Evolutionary conservation across 106 monocot genomes (phyloP), one percentile per base, ranked within the genome.

Genomic region (Apostasia shenzhenica): DNA sequence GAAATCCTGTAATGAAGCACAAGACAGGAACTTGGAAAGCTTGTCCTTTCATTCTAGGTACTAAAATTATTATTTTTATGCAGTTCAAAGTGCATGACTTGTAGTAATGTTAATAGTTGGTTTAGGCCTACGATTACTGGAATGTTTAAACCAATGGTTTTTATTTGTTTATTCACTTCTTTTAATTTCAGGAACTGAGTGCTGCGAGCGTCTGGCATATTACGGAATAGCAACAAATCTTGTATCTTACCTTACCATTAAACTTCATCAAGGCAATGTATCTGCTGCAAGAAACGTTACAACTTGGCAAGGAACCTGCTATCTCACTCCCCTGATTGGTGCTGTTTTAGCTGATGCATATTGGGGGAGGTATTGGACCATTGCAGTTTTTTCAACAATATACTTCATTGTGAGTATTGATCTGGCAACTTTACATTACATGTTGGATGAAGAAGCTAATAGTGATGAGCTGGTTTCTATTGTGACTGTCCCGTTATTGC

Each of bases 291-390:
- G 91, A 82, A 92, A 82, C 75, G 82, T 92, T 59, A 83, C 92
- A 5, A 89, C 86, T 66, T 95, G 95, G 95, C 66, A 79, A 75
- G 95, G 95, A 50, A 95, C 95, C 11, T 95, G 95, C 75, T 92
- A 88, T 54, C 61, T 95, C 26, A 74, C 88, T 1, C 89, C 95
- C 5, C 74, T 95, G 37, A 81, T 95, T 70, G 95, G 95, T 58
- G 95, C 95, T 64, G 73, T 89, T 41, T 73, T 95, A 64, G 95
- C 95, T 48, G 95, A 95, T 81, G 81, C 95, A 68, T 86, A 86
- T n/a, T 95, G 84, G 95, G 95, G 95, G 54, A 88, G 84, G 54
- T 95, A 82, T 58, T 75, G 91, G 82, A 95, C 92, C 14, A 92
- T 95, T 79, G 89, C 89, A 52, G 75, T 79, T 61, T 95, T 92